phyloP scores from a whole-genome alignment of 2,329 filamentous ascomycete species.

The Aspergillus novofumigatus region DNA sequence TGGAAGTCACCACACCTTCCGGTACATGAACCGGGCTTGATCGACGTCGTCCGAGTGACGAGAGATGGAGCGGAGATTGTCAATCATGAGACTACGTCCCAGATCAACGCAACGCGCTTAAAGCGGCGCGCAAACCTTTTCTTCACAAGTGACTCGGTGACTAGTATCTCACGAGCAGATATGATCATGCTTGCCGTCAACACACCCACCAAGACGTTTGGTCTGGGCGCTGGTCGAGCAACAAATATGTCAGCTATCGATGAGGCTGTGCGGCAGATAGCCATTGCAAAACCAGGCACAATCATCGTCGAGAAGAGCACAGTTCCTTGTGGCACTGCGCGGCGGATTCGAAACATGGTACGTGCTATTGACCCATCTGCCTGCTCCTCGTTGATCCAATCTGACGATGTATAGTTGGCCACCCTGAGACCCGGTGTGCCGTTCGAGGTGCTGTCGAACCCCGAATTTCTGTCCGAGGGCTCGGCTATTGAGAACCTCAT shows the following conservation, averaged over 20 bases:
- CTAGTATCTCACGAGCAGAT: slow-evolving; percentile 63
- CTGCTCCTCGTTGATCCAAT: not conserved
- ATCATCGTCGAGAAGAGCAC: slow-evolving; percentile 82
- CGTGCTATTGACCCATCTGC: slow-evolving; percentile 17
- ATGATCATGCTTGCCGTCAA: slow-evolving; percentile 73
- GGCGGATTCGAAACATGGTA: slow-evolving; percentile 66
- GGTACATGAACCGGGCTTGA: slow-evolving; percentile 70
- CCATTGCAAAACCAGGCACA: slow-evolving; percentile 60
- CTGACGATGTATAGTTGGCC: slow-evolving; percentile 17
- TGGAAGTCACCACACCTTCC: slow-evolving; percentile 73
- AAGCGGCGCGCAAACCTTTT: slow-evolving; percentile 61
- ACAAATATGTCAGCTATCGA: slow-evolving; percentile 71
- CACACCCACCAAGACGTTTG: slow-evolving; percentile 70
- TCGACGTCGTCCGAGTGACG: slow-evolving; percentile 58
- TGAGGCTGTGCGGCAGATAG: slow-evolving; percentile 64
- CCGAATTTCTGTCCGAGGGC: slow-evolving; percentile 75
- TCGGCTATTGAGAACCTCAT: slow-evolving; percentile 70
- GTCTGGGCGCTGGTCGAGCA: slow-evolving; percentile 65
- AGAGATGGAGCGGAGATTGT: slow-evolving; percentile 32
- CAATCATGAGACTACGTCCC: not conserved
- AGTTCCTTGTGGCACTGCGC: slow-evolving; percentile 70
- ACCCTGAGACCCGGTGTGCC: slow-evolving; percentile 54
- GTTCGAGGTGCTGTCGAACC: slow-evolving; percentile 76
- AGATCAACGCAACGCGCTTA: slow-evolving; percentile 27
- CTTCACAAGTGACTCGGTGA: slow-evolving; percentile 66